Evolutionary conservation across 148 eudicot species (phyloP).

Genomic region (Tetragonia tetragonoides): DNA sequence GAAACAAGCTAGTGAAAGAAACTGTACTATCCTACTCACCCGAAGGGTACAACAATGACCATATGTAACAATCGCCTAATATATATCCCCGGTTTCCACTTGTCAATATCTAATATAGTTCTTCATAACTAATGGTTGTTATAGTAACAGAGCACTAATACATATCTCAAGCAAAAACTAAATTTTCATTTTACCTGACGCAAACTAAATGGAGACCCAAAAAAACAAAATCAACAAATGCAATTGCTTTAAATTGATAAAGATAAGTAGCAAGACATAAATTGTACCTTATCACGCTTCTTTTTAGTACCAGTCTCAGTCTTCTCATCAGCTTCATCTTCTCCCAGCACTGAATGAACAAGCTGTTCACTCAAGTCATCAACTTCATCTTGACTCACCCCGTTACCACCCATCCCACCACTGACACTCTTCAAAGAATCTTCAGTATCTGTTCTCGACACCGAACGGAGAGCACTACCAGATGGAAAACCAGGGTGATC

Average conservation of each 20-base stretch:
- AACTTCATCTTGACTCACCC: conserved; percentile 29
- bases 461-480: conserved; percentile 50
- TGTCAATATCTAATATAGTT: background rate
- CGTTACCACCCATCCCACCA: conserved; percentile 33
- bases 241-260: background rate
- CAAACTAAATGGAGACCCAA: background rate
- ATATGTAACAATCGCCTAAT: background rate
- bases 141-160: background rate
- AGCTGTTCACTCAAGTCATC: conserved; percentile 58
- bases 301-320: conserved; percentile 32
- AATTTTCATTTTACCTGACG: background rate
- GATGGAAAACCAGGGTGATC: conserved; percentile 49
- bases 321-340: conserved; percentile 48
- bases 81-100: background rate
- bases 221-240: conserved; percentile 11
- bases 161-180: background rate
- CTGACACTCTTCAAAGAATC: conserved; percentile 44
- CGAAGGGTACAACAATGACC: background rate
- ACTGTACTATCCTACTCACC: background rate
- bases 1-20: background rate
- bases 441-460: conserved; percentile 46
- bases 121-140: background rate
- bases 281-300: conserved; percentile 81
- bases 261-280: background rate
- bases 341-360: conserved; percentile 44